Evolutionary conservation across 768 basidiomycete species (phyloP), one percentile per base, ranked within the genome.

Genomic region (Tephrocybe sp.): DNA sequence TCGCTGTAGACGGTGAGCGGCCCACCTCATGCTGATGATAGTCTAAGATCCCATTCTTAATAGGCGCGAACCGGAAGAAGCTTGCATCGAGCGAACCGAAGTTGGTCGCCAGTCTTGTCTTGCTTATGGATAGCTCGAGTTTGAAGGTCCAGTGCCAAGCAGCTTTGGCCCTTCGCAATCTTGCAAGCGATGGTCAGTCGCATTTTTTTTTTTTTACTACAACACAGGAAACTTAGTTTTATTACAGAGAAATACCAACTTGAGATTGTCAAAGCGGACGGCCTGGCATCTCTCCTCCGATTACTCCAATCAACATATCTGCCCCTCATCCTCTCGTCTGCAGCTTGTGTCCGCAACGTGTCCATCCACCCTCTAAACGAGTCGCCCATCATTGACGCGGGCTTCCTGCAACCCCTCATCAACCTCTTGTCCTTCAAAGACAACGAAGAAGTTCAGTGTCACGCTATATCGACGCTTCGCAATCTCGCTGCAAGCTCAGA

Each of bases 61-160:
- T 56, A 91, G 91, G 83, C 49, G 71, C 76, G 47, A 99, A 98
- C 69, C 78, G 97, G 58, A 95, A 94, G 79, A 96, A 95, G 68
- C 78, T 99, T 22, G 92, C 95, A 2, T 83, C 89, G 63, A 90
- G 83, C 56, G 97, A 99, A 69, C 94, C 95, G 9, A 97, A 92
- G 65, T 77, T 99, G 21, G 96, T 99, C 3, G 79, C 89, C 22
- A 97, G 93, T 63, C 77, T 99, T 28, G 96, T 98, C 19, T 82
- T 83, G 48, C 78, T 99, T 31, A 99, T 99, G 97, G 96, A 98
- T 60, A 95, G 92, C 58, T 83, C 91, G 19, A 97, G 94, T 67
- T 75, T 99, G 60, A 99, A 99, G 68, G 97, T 99, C 7, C 97
- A 99, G 65, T 99, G 97, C 60, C 97, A 99, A 64, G 94, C 97